phyloP scores from a whole-genome alignment of 2,329 filamentous ascomycete genomes.

The Ophiobolus disseminans region DNA sequence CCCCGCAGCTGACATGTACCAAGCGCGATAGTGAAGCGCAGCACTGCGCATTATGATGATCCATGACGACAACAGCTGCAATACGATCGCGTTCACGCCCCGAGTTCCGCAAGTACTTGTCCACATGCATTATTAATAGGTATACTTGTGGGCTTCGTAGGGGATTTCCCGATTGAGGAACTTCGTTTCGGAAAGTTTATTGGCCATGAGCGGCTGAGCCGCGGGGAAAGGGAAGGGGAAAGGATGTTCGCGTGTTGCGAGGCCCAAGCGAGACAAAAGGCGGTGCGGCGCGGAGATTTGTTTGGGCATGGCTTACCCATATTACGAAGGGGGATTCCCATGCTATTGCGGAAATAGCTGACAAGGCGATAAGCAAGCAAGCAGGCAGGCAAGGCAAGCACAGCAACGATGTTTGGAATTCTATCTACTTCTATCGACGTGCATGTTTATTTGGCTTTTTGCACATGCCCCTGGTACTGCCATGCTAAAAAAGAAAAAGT shows the following conservation, averaged over 20 bases:
- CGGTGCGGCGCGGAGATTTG: neutral
- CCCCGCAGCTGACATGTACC: neutral
- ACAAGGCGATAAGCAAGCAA: too few species aligned
- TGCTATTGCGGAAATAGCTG: neutral
- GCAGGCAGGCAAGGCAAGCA: too few species aligned
- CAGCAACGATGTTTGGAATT: too few species aligned
- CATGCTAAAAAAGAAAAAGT: neutral
- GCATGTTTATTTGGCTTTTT: too few species aligned
- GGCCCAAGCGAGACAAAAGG: neutral
- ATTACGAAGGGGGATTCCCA: neutral
- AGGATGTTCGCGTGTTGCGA: too few species aligned
- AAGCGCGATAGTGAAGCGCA: conserved; percentile 1
- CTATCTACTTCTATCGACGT: too few species aligned
- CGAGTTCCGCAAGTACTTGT: too few species aligned
- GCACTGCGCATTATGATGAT: neutral
- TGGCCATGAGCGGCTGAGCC: conserved; percentile 3
- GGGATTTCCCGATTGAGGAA: conserved; percentile 7
- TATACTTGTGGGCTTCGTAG: conserved; percentile 1
- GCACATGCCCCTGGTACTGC: neutral
- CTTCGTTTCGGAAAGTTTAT: conserved; percentile 13
- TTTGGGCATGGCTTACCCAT: too few species aligned
- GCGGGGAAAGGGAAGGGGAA: neutral
- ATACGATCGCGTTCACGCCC: neutral
- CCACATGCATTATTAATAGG: too few species aligned
- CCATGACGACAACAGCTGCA: conserved; percentile 1